A percentile compares a stretch with the other conserved stretches of the same genome.
phyloP scores from a whole-genome alignment of 805 yeast species.

The Wickerhamomyces bisporus region DNA sequence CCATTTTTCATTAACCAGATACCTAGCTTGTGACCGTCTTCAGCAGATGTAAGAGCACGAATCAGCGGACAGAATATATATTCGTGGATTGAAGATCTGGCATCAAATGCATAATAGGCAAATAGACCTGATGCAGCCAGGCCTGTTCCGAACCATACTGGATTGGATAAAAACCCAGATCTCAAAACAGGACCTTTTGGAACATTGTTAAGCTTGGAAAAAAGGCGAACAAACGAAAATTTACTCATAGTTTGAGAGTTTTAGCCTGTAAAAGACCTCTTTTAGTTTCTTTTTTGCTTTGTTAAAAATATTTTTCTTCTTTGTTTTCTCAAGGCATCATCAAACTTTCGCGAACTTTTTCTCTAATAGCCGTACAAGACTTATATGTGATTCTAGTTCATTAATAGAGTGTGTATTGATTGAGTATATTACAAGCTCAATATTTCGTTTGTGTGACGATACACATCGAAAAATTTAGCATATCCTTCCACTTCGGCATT shows the following conservation, averaged over 20 bases:
- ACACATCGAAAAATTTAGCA: no score
- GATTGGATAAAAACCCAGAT: constrained; percentile 7
- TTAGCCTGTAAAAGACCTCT: no score
- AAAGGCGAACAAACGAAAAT: neutral
- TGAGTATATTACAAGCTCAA: no score
- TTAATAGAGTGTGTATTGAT: no score
- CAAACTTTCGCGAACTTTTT: no score
- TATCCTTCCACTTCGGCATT: neutral
- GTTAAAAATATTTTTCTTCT: no score
- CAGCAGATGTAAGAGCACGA: constrained; percentile 72
- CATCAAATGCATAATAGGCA: constrained; percentile 56
- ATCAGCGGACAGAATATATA: constrained; percentile 74
- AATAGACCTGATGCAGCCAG: constrained; percentile 34
- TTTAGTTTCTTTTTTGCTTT: no score
- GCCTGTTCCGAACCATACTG: constrained; percentile 21
- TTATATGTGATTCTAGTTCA: no score
- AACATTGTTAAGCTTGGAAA: neutral
- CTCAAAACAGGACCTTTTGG: constrained; percentile 1
- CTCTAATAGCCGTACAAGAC: no score
- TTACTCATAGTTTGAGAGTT: neutral
- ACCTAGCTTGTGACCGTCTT: constrained; percentile 76
- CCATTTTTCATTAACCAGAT: constrained; percentile 66
- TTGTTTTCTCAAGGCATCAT: no score
- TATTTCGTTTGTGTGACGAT: no score
- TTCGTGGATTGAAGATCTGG: constrained; percentile 80